These are phyloP conservation scores for Cladosporium halotolerans DNA, from an alignment of 2,329 filamentous ascomycete genomes.

Conservation along the genomic window DNA sequence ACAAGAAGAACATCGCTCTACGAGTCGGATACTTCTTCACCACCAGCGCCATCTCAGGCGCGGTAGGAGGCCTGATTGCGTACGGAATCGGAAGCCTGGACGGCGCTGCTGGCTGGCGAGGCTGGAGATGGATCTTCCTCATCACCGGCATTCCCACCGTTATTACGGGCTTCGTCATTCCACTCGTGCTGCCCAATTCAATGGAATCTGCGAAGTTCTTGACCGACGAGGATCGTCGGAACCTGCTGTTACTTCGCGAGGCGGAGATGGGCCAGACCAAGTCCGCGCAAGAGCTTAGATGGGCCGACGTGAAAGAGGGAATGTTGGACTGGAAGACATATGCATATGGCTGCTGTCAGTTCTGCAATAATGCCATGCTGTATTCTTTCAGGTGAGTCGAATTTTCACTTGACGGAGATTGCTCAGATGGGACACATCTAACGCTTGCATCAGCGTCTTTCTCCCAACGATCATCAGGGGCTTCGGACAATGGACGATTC, in stretches of 20 bases:
- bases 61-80: constrained; percentile 33
- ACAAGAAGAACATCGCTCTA: constrained; percentile 35
- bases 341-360: constrained; percentile 62
- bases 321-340: constrained; percentile 72
- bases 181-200: constrained; percentile 52
- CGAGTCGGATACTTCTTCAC: constrained; percentile 42
- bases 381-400: constrained; percentile 55
- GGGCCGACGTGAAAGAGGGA: constrained; percentile 58
- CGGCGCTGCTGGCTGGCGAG: constrained; percentile 54
- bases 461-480: constrained; percentile 70
- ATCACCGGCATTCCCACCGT: background rate
- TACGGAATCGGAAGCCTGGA: constrained; percentile 63
- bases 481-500: constrained; percentile 55
- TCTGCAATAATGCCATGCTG: constrained; percentile 68
- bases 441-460: constrained; percentile 48
- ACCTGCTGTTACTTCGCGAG: constrained; percentile 48
- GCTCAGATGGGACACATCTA: too few relatives aligned
- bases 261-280: constrained; percentile 44
- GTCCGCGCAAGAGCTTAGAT: constrained; percentile 46
- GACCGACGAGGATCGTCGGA: constrained; percentile 50
- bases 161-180: background rate
- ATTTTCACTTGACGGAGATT: too few relatives aligned
- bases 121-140: constrained; percentile 66
- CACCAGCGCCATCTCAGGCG: constrained; percentile 42
- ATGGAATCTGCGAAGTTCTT: constrained; percentile 60